These are phyloP conservation scores for Tetrapisispora phaffii DNA, from an alignment of 805 yeast species.

Conservation along the genomic window DNA sequence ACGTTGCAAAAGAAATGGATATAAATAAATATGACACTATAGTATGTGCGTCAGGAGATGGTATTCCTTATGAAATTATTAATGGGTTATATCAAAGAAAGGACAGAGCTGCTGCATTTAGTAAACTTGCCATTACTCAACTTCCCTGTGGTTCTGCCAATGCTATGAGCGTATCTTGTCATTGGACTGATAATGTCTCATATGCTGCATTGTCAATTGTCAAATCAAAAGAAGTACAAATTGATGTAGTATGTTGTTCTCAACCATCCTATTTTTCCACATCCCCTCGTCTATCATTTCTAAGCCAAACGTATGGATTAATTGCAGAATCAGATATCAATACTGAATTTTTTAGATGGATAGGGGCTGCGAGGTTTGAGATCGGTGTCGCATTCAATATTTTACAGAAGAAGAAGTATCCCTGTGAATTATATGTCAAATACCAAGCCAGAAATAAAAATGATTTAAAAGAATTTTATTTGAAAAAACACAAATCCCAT, in stretches of 20 bases:
- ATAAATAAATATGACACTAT: conserved; percentile 58
- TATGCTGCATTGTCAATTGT: conserved; percentile 61
- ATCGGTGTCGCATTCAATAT: conserved; percentile 65
- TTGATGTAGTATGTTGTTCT: conserved; percentile 77
- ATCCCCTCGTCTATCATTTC: conserved; percentile 53
- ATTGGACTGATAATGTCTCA: conserved; percentile 60
- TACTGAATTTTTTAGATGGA: conserved; percentile 78
- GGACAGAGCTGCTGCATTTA: conserved; percentile 58
- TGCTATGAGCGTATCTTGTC: conserved; percentile 77
- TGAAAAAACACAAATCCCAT: conserved; percentile 23
- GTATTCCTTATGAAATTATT: conserved; percentile 87
- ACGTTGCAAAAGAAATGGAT: conserved; percentile 51
- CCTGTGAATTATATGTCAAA: conserved; percentile 73
- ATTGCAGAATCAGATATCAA: conserved; percentile 93
- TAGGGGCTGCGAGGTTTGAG: conserved; percentile 80
- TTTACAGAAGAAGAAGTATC: conserved; percentile 52
- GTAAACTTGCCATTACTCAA: conserved; percentile 62
- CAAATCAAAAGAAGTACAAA: conserved; percentile 53
- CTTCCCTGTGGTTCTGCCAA: conserved; percentile 96
- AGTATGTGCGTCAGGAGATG: conserved; percentile 93
- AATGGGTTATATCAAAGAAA: conserved; percentile 69
- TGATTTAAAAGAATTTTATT: conserved; percentile 40
- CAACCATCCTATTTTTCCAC: conserved; percentile 35
- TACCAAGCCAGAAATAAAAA: conserved; percentile 47
- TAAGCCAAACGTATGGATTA: conserved; percentile 80